Evolutionary conservation across 192 early-diverging fungal species (phyloP).

Genomic region (Entomortierella chlamydospora): DNA sequence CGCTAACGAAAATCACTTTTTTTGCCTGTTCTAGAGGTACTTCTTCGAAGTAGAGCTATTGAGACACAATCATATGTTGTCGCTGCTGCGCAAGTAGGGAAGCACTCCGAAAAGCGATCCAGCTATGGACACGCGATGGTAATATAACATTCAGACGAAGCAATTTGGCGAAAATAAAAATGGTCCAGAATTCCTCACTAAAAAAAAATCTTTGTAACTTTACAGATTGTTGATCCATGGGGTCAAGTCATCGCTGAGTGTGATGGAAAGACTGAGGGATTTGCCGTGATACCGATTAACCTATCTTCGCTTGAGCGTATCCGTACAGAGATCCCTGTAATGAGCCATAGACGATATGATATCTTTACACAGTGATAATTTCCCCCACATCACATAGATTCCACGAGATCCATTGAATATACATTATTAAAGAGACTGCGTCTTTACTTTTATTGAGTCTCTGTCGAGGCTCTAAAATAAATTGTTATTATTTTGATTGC

Average conservation of each 20-base stretch:
- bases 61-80: slow-evolving; percentile 88
- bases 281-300: slow-evolving; percentile 77
- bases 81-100: slow-evolving; percentile 82
- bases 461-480: not conserved
- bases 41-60: slow-evolving; percentile 84
- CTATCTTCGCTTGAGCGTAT: slow-evolving; percentile 68
- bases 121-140: slow-evolving; percentile 87
- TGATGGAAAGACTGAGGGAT: slow-evolving; percentile 62
- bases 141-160: slow-evolving; percentile 13
- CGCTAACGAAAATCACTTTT: no score
- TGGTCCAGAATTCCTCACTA: not conserved
- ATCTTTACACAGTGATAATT: slow-evolving; percentile 53
- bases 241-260: slow-evolving; percentile 78
- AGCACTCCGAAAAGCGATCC: slow-evolving; percentile 74
- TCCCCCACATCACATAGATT: not conserved
- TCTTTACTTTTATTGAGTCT: not conserved
- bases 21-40: slow-evolving; percentile 58
- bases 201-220: slow-evolving; percentile 1
- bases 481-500: slow-evolving; percentile 20
- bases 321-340: slow-evolving; percentile 79
- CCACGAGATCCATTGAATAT: not conserved
- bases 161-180: no score
- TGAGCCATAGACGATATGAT: slow-evolving; percentile 75
- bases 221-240: slow-evolving; percentile 86
- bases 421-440: not conserved